Evolutionary conservation across 345 rosid species (phyloP).

Genomic region (Acer saccharum): DNA sequence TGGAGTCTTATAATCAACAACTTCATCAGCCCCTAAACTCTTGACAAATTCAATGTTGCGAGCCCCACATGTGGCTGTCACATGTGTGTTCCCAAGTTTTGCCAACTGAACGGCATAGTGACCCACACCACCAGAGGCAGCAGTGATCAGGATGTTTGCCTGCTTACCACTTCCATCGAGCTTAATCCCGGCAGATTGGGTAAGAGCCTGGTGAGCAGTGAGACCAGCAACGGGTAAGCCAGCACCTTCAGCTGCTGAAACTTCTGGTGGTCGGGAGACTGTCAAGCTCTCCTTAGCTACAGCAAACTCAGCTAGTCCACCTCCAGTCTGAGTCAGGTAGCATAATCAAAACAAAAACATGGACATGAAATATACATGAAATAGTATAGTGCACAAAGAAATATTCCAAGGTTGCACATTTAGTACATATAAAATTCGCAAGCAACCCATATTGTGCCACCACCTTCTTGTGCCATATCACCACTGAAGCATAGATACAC

Average conservation of each 20-base stretch:
- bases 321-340: constrained; percentile 41
- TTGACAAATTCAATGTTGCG: constrained; percentile 67
- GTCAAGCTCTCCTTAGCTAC: constrained; percentile 61
- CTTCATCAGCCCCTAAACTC: constrained; percentile 82
- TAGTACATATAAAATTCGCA: too few species aligned
- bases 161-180: constrained; percentile 58
- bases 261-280: constrained; percentile 59
- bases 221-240: constrained; percentile 68
- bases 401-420: too few species aligned
- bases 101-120: constrained; percentile 78
- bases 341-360: constrained; percentile 1
- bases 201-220: constrained; percentile 65
- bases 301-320: constrained; percentile 68
- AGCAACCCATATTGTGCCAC: background rate
- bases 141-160: constrained; percentile 64
- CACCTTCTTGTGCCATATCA: too few species aligned
- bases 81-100: constrained; percentile 70
- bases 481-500: background rate
- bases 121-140: constrained; percentile 87
- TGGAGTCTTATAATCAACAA: constrained; percentile 74
- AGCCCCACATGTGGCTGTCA: constrained; percentile 83
- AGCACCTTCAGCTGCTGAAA: constrained; percentile 67
- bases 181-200: constrained; percentile 57
- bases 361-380: background rate
- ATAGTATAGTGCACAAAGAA: too few species aligned